phyloP scores from a whole-genome alignment of 2,329 filamentous ascomycete species.

The Fusarium foetens region DNA sequence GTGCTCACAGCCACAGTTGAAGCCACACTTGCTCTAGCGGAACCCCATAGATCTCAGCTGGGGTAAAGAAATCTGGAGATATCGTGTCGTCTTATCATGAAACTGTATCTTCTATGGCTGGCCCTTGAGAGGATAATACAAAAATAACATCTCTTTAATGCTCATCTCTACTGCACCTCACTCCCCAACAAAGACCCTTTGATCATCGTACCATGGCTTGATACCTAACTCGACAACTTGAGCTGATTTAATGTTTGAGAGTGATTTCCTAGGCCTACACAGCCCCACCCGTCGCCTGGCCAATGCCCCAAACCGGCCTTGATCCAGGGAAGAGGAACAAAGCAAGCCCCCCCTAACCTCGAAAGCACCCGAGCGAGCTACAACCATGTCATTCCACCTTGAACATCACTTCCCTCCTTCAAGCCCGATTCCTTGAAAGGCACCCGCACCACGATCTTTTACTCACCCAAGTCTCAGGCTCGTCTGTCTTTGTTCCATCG shows the following conservation, averaged over 20 bases:
- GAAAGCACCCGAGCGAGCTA: slow-evolving; percentile 21
- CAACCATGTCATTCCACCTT: slow-evolving; percentile 45
- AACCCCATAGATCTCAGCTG: not conserved
- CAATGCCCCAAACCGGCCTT: slow-evolving; percentile 43
- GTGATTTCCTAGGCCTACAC: slow-evolving; percentile 6
- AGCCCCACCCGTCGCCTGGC: slow-evolving; percentile 47
- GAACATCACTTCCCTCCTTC: slow-evolving; percentile 42
- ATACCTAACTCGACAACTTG: not conserved
- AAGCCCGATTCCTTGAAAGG: slow-evolving; percentile 34
- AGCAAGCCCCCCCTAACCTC: slow-evolving; percentile 39
- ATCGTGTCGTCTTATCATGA: not conserved
- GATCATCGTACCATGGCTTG: not conserved
- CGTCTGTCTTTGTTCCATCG: slow-evolving; percentile 14
- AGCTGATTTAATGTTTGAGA: not conserved
- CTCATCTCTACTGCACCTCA: not conserved
- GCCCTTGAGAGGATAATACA: fast-evolving
- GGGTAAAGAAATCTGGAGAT: not conserved
- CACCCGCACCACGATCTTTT: slow-evolving; percentile 4
- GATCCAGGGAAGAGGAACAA: slow-evolving; percentile 35
- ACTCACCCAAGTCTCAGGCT: slow-evolving; percentile 29
- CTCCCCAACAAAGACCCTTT: not conserved
- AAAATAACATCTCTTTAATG: not conserved
- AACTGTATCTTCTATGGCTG: not conserved
- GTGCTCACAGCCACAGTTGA: slow-evolving; percentile 36
- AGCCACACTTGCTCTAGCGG: slow-evolving; percentile 5